Percentiles rank a stretch among this genome's conserved stretches.
These are phyloP conservation scores for Phaffia rhodozyma DNA, from an alignment of 1,284 basidiomycete genomes.

Conservation along the genomic window DNA sequence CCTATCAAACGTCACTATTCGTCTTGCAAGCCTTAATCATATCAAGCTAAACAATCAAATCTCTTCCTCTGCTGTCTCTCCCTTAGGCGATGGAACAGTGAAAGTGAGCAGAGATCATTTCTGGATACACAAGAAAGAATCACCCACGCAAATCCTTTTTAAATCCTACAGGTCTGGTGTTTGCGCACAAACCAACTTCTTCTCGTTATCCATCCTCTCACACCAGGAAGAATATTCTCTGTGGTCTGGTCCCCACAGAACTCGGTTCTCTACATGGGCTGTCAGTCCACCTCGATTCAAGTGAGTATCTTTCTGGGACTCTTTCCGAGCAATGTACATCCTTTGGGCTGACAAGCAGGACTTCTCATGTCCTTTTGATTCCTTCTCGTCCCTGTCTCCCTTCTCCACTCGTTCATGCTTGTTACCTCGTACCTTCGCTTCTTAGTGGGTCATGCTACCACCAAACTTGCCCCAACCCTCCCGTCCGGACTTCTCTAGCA, in stretches of 20 bases:
- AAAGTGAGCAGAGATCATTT: background rate
- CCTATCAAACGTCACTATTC: background rate
- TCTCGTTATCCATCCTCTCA: constrained; percentile 8
- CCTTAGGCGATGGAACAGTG: constrained; percentile 8
- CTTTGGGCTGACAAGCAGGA: background rate
- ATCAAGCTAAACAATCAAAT: background rate
- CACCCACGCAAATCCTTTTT: background rate
- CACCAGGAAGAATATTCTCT: constrained; percentile 11
- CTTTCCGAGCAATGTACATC: too few species aligned
- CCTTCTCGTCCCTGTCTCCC: background rate
- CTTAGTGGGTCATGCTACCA: too few species aligned
- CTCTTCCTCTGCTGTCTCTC: background rate
- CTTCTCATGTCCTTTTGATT: background rate
- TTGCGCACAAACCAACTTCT: constrained; percentile 2
- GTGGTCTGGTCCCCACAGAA: constrained; percentile 4
- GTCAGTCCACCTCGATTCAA: constrained; percentile 17
- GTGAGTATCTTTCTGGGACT: background rate
- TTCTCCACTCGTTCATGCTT: background rate
- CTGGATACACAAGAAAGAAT: background rate
- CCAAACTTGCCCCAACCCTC: background rate
- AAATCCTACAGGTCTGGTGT: constrained; percentile 2
- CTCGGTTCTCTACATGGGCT: constrained; percentile 13
- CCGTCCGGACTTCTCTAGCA: background rate
- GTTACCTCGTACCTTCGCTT: background rate
- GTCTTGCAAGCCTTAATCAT: background rate